These are phyloP conservation scores for Hypseocharis bilobata DNA, from an alignment of 441 rosid species.

Conservation along the genomic window DNA sequence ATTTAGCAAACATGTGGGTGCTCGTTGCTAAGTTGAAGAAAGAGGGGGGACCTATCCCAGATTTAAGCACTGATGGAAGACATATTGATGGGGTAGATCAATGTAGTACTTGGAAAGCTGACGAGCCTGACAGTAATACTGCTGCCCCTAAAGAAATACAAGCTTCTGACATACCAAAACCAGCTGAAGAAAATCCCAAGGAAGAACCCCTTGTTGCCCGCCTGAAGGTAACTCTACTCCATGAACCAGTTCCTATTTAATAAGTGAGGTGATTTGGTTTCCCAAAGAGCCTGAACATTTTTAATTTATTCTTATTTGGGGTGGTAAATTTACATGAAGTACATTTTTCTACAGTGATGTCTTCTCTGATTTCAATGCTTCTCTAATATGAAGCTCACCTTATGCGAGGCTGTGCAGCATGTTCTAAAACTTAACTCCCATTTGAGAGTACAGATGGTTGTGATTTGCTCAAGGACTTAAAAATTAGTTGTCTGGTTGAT, in stretches of 20 bases:
- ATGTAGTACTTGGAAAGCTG: constrained; percentile 28
- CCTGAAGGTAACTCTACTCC: constrained; percentile 59
- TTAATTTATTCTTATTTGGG: too few relatives aligned
- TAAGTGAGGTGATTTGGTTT: not conserved
- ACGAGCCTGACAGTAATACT: constrained; percentile 31
- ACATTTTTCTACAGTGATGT: not conserved
- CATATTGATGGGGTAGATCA: constrained; percentile 24
- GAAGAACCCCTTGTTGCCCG: constrained; percentile 87
- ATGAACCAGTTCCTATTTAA: not conserved
- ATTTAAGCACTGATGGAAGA: constrained; percentile 37
- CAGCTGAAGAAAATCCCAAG: constrained; percentile 43
- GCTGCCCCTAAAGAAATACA: constrained; percentile 42
- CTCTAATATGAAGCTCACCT: not conserved
- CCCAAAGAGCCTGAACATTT: not conserved
- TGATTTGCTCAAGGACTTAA: not conserved
- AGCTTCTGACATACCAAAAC: constrained; percentile 35
- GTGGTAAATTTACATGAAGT: not conserved
- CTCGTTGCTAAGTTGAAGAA: constrained; percentile 96
- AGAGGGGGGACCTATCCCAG: constrained; percentile 48
- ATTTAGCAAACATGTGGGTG: constrained; percentile 97
- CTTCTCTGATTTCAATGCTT: not conserved
- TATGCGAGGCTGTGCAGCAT: not conserved
- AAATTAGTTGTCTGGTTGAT: too few relatives aligned
- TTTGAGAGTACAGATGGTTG: not conserved
- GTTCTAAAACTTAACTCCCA: not conserved